Evolutionary conservation across 2,329 filamentous ascomycete genomes (phyloP).

Genomic region (Rhexocercosporidium sp.): DNA sequence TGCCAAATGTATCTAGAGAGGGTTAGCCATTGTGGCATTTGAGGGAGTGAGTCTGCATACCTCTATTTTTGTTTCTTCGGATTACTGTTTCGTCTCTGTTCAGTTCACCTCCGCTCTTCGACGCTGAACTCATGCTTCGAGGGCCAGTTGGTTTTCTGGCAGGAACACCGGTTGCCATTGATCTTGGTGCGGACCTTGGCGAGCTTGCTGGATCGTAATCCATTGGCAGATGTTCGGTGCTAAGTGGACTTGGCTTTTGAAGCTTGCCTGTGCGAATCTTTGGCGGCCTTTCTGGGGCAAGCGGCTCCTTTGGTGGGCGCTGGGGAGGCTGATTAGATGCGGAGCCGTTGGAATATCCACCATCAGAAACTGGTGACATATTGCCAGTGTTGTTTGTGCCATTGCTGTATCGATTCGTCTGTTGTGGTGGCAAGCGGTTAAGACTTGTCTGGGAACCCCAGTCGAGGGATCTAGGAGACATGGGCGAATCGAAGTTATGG

Average conservation of each 20-base stretch:
- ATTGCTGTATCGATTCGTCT: slow-evolving; percentile 56
- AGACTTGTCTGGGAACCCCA: slow-evolving; percentile 68
- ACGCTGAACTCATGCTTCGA: slow-evolving; percentile 41
- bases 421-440: slow-evolving; percentile 53
- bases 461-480: slow-evolving; percentile 64
- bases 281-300: slow-evolving; percentile 55
- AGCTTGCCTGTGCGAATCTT: slow-evolving; percentile 56
- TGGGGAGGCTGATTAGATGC: slow-evolving; percentile 52
- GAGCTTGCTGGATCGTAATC: slow-evolving; percentile 34
- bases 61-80: slow-evolving; percentile 53
- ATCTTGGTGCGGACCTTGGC: slow-evolving; percentile 35
- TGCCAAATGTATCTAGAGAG: slow-evolving; percentile 59
- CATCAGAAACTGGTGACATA: slow-evolving; percentile 41
- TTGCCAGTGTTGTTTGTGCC: slow-evolving; percentile 38
- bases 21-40: slow-evolving; percentile 21
- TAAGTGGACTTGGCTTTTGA: slow-evolving; percentile 59
- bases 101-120: slow-evolving; percentile 37
- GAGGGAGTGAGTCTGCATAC: slow-evolving; percentile 43
- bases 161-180: slow-evolving; percentile 38
- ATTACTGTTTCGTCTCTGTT: slow-evolving; percentile 39
- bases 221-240: slow-evolving; percentile 53
- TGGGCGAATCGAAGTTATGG: slow-evolving; percentile 64
- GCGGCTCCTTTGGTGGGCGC: slow-evolving; percentile 66
- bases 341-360: slow-evolving; percentile 37
- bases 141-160: slow-evolving; percentile 43